phyloP scores from a whole-genome alignment of 495 filamentous ascomycete genomes.

The Aspergillus nanangensis region DNA sequence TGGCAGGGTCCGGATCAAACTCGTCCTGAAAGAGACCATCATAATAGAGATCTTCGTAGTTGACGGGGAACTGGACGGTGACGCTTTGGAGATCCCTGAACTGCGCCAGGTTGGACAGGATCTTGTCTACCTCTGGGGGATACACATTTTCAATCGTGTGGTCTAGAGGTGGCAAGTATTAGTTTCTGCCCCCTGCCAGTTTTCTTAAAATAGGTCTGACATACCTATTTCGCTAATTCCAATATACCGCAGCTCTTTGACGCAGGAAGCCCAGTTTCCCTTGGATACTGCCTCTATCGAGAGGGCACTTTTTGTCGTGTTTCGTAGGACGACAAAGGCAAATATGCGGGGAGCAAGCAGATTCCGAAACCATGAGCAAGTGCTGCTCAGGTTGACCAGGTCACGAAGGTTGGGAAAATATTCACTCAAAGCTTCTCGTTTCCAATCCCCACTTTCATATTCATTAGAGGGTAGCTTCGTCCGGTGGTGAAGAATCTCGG shows the following conservation, averaged over 20 bases:
- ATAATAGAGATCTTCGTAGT: neutral
- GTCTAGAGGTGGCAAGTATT: neutral
- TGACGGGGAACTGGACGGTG: neutral
- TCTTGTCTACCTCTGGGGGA: neutral
- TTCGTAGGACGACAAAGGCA: neutral
- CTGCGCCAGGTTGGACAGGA: neutral
- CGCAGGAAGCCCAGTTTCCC: neutral
- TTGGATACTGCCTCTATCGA: neutral
- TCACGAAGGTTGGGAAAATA: neutral
- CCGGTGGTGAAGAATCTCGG: neutral
- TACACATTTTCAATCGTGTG: neutral
- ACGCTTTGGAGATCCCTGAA: neutral
- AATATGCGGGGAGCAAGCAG: slow-evolving; percentile 3
- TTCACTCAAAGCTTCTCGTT: neutral
- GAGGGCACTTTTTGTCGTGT: slow-evolving; percentile 2
- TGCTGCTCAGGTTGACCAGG: slow-evolving; percentile 3
- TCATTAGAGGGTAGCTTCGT: neutral
- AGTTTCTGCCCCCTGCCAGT: neutral
- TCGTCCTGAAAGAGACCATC: neutral
- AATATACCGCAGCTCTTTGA: slow-evolving; percentile 3
- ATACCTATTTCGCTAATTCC: neutral
- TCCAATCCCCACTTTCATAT: neutral
- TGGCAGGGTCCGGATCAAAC: neutral
- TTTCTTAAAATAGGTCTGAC: neutral
- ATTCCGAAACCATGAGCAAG: slow-evolving; percentile 1